These are phyloP conservation scores for Podospora anserina DNA, from an alignment of 495 filamentous ascomycete genomes.

Conservation along the genomic window DNA sequence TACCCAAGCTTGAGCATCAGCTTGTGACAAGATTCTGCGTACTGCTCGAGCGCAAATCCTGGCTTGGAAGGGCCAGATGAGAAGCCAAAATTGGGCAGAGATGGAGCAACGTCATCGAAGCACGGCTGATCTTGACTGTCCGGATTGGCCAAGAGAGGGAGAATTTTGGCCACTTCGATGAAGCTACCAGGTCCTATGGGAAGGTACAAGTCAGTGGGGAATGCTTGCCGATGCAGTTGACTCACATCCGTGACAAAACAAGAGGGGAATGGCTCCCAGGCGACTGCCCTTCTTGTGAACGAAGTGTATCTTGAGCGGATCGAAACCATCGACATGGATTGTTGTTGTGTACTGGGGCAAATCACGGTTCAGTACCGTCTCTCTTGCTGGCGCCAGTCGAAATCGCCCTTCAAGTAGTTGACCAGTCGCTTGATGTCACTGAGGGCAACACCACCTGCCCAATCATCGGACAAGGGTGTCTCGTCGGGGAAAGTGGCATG, in stretches of 20 bases:
- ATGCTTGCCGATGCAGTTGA: background rate
- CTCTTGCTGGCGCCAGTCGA: constrained; percentile 48
- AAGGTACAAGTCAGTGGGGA: background rate
- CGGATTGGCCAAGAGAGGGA: constrained; percentile 50
- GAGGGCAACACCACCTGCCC: constrained; percentile 47
- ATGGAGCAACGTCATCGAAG: constrained; percentile 66
- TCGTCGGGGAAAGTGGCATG: constrained; percentile 31
- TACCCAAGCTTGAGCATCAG: constrained; percentile 23
- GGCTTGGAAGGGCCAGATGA: constrained; percentile 15
- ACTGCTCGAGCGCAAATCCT: constrained; percentile 12
- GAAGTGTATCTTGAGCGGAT: constrained; percentile 50
- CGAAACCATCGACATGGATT: constrained; percentile 46
- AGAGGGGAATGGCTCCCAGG: constrained; percentile 47
- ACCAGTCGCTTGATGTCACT: constrained; percentile 51
- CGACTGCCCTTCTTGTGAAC: constrained; percentile 52
- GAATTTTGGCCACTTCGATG: constrained; percentile 61
- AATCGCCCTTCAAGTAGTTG: constrained; percentile 47
- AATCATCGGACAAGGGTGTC: constrained; percentile 29
- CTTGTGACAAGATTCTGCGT: constrained; percentile 20
- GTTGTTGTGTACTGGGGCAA: constrained; percentile 55
- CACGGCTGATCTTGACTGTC: constrained; percentile 41
- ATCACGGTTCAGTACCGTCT: constrained; percentile 47
- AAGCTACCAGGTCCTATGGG: constrained; percentile 63
- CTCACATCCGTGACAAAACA: constrained; percentile 58
- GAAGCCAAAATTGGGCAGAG: constrained; percentile 51